Percentiles rank a stretch among this genome's conserved stretches.
Evolutionary conservation across 805 yeast species (phyloP).

Genomic region (Pichia deserticola): DNA sequence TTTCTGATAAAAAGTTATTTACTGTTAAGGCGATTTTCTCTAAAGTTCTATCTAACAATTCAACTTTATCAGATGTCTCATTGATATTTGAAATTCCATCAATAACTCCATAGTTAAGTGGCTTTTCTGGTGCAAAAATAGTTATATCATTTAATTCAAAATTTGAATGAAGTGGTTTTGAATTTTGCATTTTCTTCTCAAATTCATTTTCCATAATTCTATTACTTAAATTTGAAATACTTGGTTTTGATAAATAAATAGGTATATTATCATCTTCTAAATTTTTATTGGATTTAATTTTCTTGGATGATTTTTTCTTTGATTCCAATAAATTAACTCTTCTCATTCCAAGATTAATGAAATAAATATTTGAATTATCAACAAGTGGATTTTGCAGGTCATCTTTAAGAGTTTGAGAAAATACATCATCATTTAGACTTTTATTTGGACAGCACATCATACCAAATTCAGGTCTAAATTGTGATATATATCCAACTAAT

Average conservation of each 20-base stretch:
- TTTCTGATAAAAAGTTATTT: conserved; percentile 8
- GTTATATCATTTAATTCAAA: conserved; percentile 6
- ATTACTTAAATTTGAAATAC: neutral
- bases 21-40: conserved; percentile 13
- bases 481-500: conserved; percentile 36
- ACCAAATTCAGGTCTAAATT: conserved; percentile 44
- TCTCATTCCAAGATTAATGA: conserved; percentile 23
- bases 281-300: neutral
- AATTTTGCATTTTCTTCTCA: neutral
- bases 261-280: neutral
- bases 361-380: conserved; percentile 7
- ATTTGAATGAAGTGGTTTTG: neutral
- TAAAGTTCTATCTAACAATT: conserved; percentile 13
- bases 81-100: neutral
- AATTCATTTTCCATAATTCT: neutral
- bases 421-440: conserved; percentile 34
- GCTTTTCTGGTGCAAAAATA: conserved; percentile 6
- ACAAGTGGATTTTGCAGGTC: conserved; percentile 23
- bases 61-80: conserved; percentile 6
- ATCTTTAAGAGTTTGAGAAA: conserved; percentile 39
- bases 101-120: neutral
- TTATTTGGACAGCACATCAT: conserved; percentile 45
- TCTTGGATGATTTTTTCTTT: neutral
- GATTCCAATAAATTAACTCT: conserved; percentile 20
- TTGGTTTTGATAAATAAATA: neutral